Conservation (phyloP, 768 basidiomycete genomes). For the Thelephora ganbajun region DNA sequence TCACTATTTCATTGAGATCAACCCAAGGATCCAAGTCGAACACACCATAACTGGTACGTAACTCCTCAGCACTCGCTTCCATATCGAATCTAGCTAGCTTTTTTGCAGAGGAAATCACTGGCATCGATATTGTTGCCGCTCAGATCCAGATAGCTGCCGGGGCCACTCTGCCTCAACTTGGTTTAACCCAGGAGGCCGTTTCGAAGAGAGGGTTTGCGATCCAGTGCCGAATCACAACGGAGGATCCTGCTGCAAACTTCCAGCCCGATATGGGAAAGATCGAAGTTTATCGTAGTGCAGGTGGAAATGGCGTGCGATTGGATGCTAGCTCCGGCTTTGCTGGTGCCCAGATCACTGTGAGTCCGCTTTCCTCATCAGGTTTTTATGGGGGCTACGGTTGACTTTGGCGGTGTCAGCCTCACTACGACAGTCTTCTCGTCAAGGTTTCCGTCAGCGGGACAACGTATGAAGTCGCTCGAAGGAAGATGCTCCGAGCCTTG, state of each 20-base stretch:
- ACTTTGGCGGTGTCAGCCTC: constrained; percentile 42
- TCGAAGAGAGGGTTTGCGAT: constrained; percentile 95
- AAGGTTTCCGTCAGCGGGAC: constrained; percentile 94
- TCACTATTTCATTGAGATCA: constrained; percentile 99
- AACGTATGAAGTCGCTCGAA: constrained; percentile 94
- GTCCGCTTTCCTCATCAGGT: constrained; percentile 10
- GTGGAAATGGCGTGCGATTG: constrained; percentile 95
- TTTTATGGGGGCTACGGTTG: not conserved
- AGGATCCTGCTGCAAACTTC: constrained; percentile 86
- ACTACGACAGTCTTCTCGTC: constrained; percentile 95
- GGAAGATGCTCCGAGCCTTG: constrained; percentile 99
- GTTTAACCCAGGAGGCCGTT: constrained; percentile 91
- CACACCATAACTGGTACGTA: constrained; percentile 89
- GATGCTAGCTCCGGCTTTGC: constrained; percentile 97
- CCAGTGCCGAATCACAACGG: constrained; percentile 96
- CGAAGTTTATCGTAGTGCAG: constrained; percentile 96
- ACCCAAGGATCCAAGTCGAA: constrained; percentile 98
- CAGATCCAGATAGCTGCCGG: constrained; percentile 99
- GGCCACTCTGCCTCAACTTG: constrained; percentile 88
- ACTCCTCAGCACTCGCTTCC: not conserved
- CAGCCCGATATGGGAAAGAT: constrained; percentile 99
- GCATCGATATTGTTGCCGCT: constrained; percentile 97
- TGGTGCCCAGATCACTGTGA: constrained; percentile 93
- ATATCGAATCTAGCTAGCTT: constrained; percentile 1
- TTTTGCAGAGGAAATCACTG: constrained; percentile 88